Evolutionary conservation across 2,329 filamentous ascomycete genomes (phyloP), one percentile per base, ranked within the genome.

Genomic region (Alternaria postmessia): DNA sequence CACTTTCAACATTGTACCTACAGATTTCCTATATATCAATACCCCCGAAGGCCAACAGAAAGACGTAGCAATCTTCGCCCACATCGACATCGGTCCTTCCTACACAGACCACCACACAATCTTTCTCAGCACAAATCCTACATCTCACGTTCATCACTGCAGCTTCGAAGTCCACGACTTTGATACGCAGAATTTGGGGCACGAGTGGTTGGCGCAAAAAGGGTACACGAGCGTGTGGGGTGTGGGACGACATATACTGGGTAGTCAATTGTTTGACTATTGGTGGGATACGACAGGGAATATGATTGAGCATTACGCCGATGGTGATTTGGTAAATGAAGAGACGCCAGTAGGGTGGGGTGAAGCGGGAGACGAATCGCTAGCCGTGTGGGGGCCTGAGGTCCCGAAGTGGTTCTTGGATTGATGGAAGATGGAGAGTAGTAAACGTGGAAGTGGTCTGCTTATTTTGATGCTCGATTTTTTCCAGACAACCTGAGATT

Each of bases 241-340:
- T 2, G 86, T 92, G 0, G 90, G 90, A 0, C 78, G 90, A 53
- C 89, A 92, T 79, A 84, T 91, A 22, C 81, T 91, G 67, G 89
- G 89, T 4, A 87, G 84, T 63, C 89, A 91, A 78, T 87, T 92
- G 52, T 92, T 92, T 67, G 89, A 91, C 70, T 91, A 91, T 74
- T 91, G 88, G 88, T 88, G 86, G 70, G 88, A 91, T 75, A 85
- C 86, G 0, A 83, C 81, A 3, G 81, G 82, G 0, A 88, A 89
- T 70, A 89, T 90, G 75, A 79, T 90, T 70, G 88, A 90, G 77
- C 88, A 91, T 75, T 92, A 91, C 68, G 86, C 88, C 16, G 89
- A 91, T 73, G 89, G 89, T 1, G 89, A 92, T 76, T 68, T 89
- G 65, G 83, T 91, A 2, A 87, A 87, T 65, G 80, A 86, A 60